Evolutionary conservation across 208 protist species (phyloP), one percentile per base, ranked within the genome.

Genomic region (Leishmania guyanensis): DNA sequence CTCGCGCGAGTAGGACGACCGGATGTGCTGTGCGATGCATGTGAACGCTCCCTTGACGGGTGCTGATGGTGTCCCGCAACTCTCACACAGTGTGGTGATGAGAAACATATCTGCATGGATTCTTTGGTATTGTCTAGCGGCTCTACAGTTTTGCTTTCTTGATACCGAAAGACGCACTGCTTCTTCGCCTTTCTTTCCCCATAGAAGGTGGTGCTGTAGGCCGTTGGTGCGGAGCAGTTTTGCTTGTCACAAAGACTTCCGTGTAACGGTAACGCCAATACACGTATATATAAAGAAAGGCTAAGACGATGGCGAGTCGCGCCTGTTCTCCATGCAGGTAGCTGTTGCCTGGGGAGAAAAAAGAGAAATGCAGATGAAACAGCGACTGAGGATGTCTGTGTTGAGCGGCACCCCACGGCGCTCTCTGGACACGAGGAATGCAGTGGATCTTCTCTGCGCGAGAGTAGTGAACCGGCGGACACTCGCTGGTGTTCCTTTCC

Each of bases 1-100:
- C 75, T 92, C 94, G 14, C 75, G 90, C 2, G 84, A 92, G 68
- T 96, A 79, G 79, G 48, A 2, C 12, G 5, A 39, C 9, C 56
- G 20, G 6, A 5, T 72, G 36, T 16, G n/a, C 12, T 62, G 17
- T 17, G 20, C 17, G 20, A n/a, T 36, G n/a, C 60, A 14, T 66
- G n/a, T 17, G 60, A 36, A 10, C 1, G 33, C 6, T 17, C 4
- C 10, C n/a, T 66, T 66, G 17, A 3, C 60, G 26, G 14, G 60
- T 17, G 60, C 0, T 12, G 5, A 36, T 39, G n/a, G n/a, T 17
- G n/a, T 39, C 4, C 29, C 60, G n/a, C 60, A n/a, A n/a, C 12
- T 22, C 60, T 66, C 56, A 17, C n/a, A n/a, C 12, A 29, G n/a
- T 16, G n/a, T 62, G 56, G 56, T 62, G 22, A 62, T 14, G 56